These are phyloP conservation scores for Amylocystis lapponica DNA, from an alignment of 768 basidiomycete species.

Conservation along the genomic window DNA sequence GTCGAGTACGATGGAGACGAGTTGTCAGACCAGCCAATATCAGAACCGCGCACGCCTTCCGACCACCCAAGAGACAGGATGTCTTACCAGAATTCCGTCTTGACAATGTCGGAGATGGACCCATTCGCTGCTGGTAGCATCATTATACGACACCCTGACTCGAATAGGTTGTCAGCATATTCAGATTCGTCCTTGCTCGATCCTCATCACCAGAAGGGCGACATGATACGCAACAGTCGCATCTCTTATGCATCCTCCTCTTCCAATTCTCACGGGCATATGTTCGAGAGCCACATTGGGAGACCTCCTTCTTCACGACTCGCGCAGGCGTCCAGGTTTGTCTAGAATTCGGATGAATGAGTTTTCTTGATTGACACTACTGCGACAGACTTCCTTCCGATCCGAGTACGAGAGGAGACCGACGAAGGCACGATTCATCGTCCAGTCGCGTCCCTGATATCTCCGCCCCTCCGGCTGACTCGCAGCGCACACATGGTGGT, in stretches of 20 bases:
- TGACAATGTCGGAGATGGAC: constrained; percentile 59
- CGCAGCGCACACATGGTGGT: no score
- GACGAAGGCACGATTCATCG: not conserved
- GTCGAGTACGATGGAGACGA: constrained; percentile 38
- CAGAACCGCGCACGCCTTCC: constrained; percentile 48
- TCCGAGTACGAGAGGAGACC: not conserved
- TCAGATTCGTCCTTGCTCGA: constrained; percentile 48
- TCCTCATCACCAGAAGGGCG: constrained; percentile 33
- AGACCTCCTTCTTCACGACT: not conserved
- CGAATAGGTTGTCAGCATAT: constrained; percentile 45
- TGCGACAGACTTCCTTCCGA: not conserved
- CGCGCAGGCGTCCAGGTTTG: not conserved
- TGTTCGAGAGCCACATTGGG: constrained; percentile 9
- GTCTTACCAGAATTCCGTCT: constrained; percentile 44
- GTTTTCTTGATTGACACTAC: not conserved
- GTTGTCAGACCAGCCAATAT: constrained; percentile 19
- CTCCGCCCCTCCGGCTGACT: no score
- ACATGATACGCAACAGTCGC: constrained; percentile 34
- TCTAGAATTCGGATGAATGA: not conserved
- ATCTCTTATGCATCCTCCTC: constrained; percentile 56
- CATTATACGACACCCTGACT: constrained; percentile 37
- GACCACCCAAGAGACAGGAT: constrained; percentile 31
- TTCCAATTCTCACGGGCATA: constrained; percentile 39
- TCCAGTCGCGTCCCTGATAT: no score
- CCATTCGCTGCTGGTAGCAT: constrained; percentile 54